Evolutionary conservation across 495 filamentous ascomycete species (phyloP), one percentile per base, ranked within the genome.

Genomic region (Xylaria venustula): DNA sequence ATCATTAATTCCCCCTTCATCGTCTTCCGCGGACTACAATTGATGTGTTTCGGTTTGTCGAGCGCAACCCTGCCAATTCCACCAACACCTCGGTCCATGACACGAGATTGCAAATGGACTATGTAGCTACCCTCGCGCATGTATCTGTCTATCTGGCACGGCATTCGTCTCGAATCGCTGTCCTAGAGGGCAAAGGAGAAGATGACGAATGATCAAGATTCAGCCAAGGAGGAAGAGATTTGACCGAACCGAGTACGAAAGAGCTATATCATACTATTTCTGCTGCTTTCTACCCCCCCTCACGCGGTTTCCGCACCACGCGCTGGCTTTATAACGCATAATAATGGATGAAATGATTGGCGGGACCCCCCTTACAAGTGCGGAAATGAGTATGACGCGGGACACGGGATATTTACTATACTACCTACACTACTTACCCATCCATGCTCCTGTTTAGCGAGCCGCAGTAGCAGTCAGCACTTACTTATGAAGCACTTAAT

Each of bases 331-430:
- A 23, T 19, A 17, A n/a, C 32, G 49, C 36, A 52, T 40, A 50
- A 34, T 50, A 22, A 50, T 34, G 30, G 30, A 34, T 34, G 30
- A 34, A n/a, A 50, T 14, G 15, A n/a, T 49, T n/a, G 46, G n/a
- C 25, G 25, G 26, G 46, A n/a, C n/a, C n/a, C n/a, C 46, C 28
- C 4, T 6, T 19, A 34, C 15, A 32, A 54, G 28, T 8, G 2
- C 15, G 47, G 51, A 41, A 28, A 54, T 55, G 30, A 25, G 30
- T 34, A 57, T 26, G 37, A 57, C 41, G 54, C 49, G 15, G 49
- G 49, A 32, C 49, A 32, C 49, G 19, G 37, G n/a, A n/a, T n/a
- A n/a, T n/a, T 52, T 15, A 52, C 37, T 23, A 51, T 17, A 9
- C 32, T 52, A 51, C 14, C 32, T 5, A 34, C 23, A 28, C 32